Evolutionary conservation across 164 flowering plant species (phyloP), one percentile per base, ranked within the genome.

Genomic region (Santalum album): DNA sequence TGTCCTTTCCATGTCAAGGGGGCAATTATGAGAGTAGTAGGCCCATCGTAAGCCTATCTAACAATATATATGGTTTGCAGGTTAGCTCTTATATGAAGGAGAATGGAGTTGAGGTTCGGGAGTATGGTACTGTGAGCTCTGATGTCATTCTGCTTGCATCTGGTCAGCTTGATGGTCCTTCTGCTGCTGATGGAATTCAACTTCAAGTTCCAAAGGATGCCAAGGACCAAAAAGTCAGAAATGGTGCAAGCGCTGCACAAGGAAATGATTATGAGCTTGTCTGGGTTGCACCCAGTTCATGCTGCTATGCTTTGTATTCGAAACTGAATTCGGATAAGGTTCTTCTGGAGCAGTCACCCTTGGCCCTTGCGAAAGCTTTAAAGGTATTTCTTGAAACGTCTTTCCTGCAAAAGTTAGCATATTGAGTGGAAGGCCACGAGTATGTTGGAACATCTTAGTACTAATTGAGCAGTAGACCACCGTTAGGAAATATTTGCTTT

Each of bases 281-380:
- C 51, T 94, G 97, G 99, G 68, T 71, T 55, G 96, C 87, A 63
- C 87, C 99, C 65, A 69, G 62, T 59, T 60, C 89, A 54, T 86
- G 97, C 73, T 87, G 97, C 73, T 90, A 79, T 76, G 84, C 96
- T 25, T 67, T 94, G 64, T 87, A 77, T 72, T 72, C 95, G 23
- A 86, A 82, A 65, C 61, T 94, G 60, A 75, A 76, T 42, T 47
- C 79, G 39, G 76, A 75, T 56, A 75, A 78, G 61, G 89, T 82
- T 69, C 71, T 80, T 43, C 53, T 82, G 62, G 80, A 79, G 72
- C 90, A 76, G 54, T 87, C 99, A 43, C 95, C 99, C 64, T 60
- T 94, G 72, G 90, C 97, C 59, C 88, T 94, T 60, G 77, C 92
- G 40, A 94, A 94, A 78, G 90, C 97, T 55, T 14, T 94, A 22